Conservation (phyloP, 164 flowering plant species). For the Nymphaea thermarum region DNA sequence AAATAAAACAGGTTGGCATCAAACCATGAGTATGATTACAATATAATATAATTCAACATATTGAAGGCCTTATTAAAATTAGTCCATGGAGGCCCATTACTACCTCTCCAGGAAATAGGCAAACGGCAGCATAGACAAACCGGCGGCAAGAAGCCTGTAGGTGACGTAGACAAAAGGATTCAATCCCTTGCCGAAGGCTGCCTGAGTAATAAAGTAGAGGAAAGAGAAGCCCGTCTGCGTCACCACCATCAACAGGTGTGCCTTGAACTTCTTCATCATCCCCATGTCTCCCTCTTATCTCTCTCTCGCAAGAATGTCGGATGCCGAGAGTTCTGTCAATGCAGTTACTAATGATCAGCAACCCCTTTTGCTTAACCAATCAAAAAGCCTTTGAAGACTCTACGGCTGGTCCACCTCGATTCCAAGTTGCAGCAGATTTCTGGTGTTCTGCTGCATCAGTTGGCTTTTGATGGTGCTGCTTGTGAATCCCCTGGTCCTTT, state of each 20-base stretch:
- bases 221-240: conserved; percentile 61
- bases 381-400: too few relatives aligned
- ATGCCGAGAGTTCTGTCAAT: too few relatives aligned
- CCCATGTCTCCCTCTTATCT: neutral
- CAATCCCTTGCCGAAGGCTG: conserved; percentile 85
- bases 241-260: conserved; percentile 55
- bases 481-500: too few relatives aligned
- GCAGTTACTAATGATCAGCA: too few relatives aligned
- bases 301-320: too few relatives aligned
- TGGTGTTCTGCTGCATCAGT: too few relatives aligned
- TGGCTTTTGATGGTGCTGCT: too few relatives aligned
- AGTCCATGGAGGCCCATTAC: neutral
- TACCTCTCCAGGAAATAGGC: conserved; percentile 80
- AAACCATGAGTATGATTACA: neutral
- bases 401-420: too few relatives aligned
- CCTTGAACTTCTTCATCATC: conserved; percentile 32
- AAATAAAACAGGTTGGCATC: neutral
- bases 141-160: conserved; percentile 21
- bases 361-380: neutral
- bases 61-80: neutral
- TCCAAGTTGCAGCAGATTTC: too few relatives aligned
- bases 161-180: conserved; percentile 61
- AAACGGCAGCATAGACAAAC: conserved; percentile 49
- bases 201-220: conserved; percentile 61
- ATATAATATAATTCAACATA: too few relatives aligned